Percentiles rank a stretch among this genome's conserved stretches.
These are phyloP conservation scores for Didymella pinodella DNA, from an alignment of 2,329 filamentous ascomycete species.

Conservation along the genomic window DNA sequence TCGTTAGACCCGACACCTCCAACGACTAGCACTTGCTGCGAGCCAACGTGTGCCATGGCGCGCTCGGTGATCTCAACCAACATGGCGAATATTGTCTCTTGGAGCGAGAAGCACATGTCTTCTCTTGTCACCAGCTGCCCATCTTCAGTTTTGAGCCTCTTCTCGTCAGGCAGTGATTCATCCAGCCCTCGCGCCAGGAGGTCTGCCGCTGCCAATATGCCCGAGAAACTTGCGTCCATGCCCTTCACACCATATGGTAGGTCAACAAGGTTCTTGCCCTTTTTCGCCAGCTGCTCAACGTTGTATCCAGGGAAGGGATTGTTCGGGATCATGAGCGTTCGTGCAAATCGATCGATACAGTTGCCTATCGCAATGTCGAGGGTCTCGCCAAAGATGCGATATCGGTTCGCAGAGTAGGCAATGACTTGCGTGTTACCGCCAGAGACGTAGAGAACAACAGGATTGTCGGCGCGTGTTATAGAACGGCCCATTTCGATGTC, in stretches of 20 bases:
- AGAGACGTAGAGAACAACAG: conserved; percentile 93
- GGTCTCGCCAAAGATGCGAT: conserved; percentile 97
- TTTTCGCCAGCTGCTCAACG: conserved; percentile 91
- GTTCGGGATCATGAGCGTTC: conserved; percentile 89
- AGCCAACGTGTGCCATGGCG: conserved; percentile 97
- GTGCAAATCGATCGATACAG: conserved; percentile 93
- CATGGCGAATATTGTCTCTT: conserved; percentile 97
- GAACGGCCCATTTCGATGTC: conserved; percentile 97
- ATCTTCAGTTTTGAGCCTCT: conserved; percentile 52
- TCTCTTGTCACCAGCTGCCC: conserved; percentile 74
- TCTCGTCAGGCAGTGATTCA: conserved; percentile 50
- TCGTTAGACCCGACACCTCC: conserved; percentile 96
- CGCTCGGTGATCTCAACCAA: conserved; percentile 97
- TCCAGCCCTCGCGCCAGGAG: conserved; percentile 74
- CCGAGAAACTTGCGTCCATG: conserved; percentile 97
- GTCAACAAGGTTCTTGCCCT: conserved; percentile 76
- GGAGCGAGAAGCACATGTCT: conserved; percentile 91
- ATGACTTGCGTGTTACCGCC: conserved; percentile 99
- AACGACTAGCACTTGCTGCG: conserved; percentile 88
- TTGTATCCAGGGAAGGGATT: conserved; percentile 98
- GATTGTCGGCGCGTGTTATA: conserved; percentile 89
- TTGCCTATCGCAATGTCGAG: conserved; percentile 98
- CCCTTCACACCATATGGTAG: conserved; percentile 96
- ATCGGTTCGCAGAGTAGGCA: conserved; percentile 91
- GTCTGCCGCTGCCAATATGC: conserved; percentile 86